Base-by-base conservation (phyloP, 139 green algal species). In the Pleodorina starrii region DNA sequence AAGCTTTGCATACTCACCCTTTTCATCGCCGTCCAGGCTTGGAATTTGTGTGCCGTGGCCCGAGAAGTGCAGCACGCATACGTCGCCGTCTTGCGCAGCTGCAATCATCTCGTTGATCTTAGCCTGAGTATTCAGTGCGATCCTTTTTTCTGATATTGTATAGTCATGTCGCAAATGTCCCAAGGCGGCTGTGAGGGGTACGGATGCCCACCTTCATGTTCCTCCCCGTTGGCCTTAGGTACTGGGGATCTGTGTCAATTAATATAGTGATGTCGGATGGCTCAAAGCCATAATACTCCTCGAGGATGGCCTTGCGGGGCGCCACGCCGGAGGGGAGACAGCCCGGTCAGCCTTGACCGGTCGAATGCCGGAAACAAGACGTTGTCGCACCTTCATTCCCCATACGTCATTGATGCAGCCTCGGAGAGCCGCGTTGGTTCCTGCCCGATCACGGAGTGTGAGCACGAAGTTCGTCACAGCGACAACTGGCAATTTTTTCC, bases 361-460 rank as follows among this genome's bases (percentile, higher is more conserved):
- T 23, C 50, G 14, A 14, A n/a, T n/a, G n/a, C n/a, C n/a, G n/a
- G n/a, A n/a, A n/a, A n/a, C n/a, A n/a, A n/a, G n/a, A n/a, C n/a
- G 2, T 73, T 10, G 19, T 16, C 48, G 2, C 38, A 80, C 83
- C 57, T 93, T 91, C 87, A 96, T 95, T 1, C 84, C 79, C 59
- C 75, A 69, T 5, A 95, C 95, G 89, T 97, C 95, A 68, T 97
- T 97, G 25, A 97, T 90, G 87, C 95, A 97, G 6, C 95, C 95
- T 4, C 87, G 79, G 21, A 97, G 90, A 38, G 87, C 85, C 0
- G 93, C 92, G 35, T 95, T 84, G 17, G 90, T 95, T 54, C 94
- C 93, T 90, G 84, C 74, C 43, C 35, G 5, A 71, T 66, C 54
- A 66, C 54, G 21, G 54, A 66, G 25, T 25, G 9, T 29, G 51